Evolutionary conservation across 441 rosid species (phyloP).

Genomic region (Eutrema salsugineum): DNA sequence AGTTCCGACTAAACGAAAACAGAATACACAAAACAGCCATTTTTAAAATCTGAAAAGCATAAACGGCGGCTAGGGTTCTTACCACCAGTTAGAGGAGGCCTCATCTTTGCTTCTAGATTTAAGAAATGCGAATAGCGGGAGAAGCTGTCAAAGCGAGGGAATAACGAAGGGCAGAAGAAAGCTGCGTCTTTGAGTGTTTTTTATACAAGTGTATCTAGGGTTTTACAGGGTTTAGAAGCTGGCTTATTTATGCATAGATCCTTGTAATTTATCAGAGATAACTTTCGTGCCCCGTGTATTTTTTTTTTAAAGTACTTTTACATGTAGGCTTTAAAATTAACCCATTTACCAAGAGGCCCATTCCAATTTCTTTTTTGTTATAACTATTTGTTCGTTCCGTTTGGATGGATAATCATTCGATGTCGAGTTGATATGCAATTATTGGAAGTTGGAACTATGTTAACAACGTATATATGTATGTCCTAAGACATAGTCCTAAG

Average conservation of each 20-base stretch:
- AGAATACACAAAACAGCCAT: neutral
- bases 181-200: conserved; percentile 1
- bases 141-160: neutral
- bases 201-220: conserved; percentile 31
- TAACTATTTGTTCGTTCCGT: too few relatives aligned
- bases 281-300: neutral
- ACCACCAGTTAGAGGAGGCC: conserved; percentile 36
- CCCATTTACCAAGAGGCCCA: too few relatives aligned
- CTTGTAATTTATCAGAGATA: neutral
- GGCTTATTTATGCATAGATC: neutral
- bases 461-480: too few relatives aligned
- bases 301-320: too few relatives aligned
- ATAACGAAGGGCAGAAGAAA: neutral
- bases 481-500: too few relatives aligned
- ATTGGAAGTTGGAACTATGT: too few relatives aligned
- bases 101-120: conserved; percentile 13
- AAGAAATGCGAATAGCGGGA: neutral
- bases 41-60: neutral
- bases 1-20: neutral
- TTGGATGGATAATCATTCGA: too few relatives aligned
- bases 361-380: too few relatives aligned
- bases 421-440: too few relatives aligned
- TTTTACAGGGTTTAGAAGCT: conserved; percentile 12
- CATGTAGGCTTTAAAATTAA: too few relatives aligned
- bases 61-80: conserved; percentile 29